These are phyloP conservation scores for Xerocomellus amylosporus DNA, from an alignment of 768 basidiomycete genomes.

Conservation along the genomic window DNA sequence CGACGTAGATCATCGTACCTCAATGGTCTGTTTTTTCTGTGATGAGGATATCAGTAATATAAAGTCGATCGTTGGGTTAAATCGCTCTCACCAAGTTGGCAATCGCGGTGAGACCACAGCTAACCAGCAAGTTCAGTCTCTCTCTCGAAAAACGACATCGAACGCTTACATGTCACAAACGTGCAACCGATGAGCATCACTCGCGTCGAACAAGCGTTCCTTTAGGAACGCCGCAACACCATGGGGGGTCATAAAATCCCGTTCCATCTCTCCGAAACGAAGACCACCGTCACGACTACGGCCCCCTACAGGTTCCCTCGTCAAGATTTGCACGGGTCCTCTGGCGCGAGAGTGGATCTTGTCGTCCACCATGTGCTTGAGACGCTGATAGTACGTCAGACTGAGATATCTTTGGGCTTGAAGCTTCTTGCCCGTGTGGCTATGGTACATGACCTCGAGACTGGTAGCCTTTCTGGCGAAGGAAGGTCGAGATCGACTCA, in stretches of 20 bases:
- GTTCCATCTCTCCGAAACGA: constrained; percentile 99
- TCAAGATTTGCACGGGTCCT: constrained; percentile 97
- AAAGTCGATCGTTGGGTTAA: background rate
- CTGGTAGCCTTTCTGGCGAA: no score
- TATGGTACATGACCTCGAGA: no score
- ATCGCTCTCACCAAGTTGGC: constrained; percentile 79
- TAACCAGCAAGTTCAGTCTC: constrained; percentile 30
- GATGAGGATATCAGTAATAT: constrained; percentile 5
- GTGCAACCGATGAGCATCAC: constrained; percentile 89
- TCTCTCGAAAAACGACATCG: constrained; percentile 5
- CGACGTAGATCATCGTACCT: constrained; percentile 42
- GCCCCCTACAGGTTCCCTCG: constrained; percentile 97
- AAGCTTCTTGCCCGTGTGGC: no score
- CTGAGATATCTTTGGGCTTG: no score
- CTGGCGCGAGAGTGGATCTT: constrained; percentile 98
- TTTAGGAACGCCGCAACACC: constrained; percentile 98
- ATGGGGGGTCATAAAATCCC: constrained; percentile 99
- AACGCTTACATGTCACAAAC: constrained; percentile 89
- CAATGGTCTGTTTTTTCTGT: constrained; percentile 97
- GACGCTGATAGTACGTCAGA: constrained; percentile 98
- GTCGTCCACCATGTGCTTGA: constrained; percentile 99
- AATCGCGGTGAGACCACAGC: constrained; percentile 94
- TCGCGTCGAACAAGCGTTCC: constrained; percentile 92
- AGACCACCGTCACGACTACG: constrained; percentile 97
- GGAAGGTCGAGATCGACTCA: no score